Evolutionary conservation across 192 early-diverging fungal species (phyloP), one percentile per base, ranked within the genome.

Genomic region (Ambispora gerdemannii): DNA sequence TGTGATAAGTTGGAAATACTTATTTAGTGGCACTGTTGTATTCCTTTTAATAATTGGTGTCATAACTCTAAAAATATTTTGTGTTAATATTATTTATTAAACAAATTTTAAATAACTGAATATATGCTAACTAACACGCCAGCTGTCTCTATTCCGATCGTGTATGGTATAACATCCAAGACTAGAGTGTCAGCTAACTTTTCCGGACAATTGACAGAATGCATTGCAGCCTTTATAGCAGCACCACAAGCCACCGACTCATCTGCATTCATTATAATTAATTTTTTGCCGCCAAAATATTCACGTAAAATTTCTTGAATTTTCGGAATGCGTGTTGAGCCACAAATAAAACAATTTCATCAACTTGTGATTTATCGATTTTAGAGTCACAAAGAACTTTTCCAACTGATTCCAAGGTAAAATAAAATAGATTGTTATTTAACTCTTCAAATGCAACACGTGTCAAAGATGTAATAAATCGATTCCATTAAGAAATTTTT

Each of bases 241-340:
- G 96, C 96, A 82, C 96, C 96, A 79, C 96, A 98, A 73, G 96
- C 96, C 71, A 97, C 96, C 67, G 96, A n/a, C n/a, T n/a, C n/a
- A n/a, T n/a, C n/a, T n/a, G n/a, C n/a, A n/a, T n/a, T n/a, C 96
- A 81, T 93, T 91, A 94, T 96, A 93, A 95, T 95, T 75, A 91
- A 93, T 83, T 98, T 94, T 89, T 98, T 98, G 78, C 95, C 95
- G 87, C 93, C 91, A 82, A 98, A 98, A 80, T 89, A 95, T 84
- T 97, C 95, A 4, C 90, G 88, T 75, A 96, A 87, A 76, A 96
- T 88, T 86, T 95, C 92, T 85, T 96, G 95, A 65, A 93, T n/a
- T n/a, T n/a, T n/a, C n/a, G n/a, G n/a, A n/a, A n/a, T n/a, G n/a
- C n/a, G n/a, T n/a, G n/a, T n/a, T n/a, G n/a, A n/a, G n/a, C n/a